Percentiles rank a stretch among this genome's conserved stretches.
These are phyloP conservation scores for Phoenix dactylifera DNA, from an alignment of 176 grass and related monocot genomes.

Conservation along the genomic window DNA sequence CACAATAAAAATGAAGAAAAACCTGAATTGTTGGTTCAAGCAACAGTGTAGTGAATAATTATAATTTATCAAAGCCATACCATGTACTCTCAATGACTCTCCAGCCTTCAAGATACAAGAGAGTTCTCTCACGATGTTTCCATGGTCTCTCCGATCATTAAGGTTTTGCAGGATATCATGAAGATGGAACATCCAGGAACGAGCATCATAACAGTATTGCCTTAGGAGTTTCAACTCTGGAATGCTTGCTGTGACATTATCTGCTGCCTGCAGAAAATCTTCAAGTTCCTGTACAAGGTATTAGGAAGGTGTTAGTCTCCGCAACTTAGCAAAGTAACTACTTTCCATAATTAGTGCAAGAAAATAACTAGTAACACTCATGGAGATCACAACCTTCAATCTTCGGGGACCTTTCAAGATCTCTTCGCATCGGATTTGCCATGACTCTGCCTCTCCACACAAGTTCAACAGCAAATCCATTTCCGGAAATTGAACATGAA, in stretches of 20 bases:
- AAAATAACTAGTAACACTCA: slow-evolving; percentile 3
- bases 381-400: slow-evolving; percentile 47
- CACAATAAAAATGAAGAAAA: too few relatives aligned
- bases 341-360: slow-evolving; percentile 5
- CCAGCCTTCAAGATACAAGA: slow-evolving; percentile 46
- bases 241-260: slow-evolving; percentile 58
- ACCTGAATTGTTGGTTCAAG: too few relatives aligned
- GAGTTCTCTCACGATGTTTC: slow-evolving; percentile 54
- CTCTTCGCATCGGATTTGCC: slow-evolving; percentile 54
- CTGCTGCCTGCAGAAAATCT: slow-evolving; percentile 38
- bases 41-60: slow-evolving; percentile 4
- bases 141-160: slow-evolving; percentile 41
- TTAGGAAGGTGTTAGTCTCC: slow-evolving; percentile 1
- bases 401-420: slow-evolving; percentile 36
- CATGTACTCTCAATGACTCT: slow-evolving; percentile 52
- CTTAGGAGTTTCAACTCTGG: slow-evolving; percentile 61
- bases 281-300: slow-evolving; percentile 59
- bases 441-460: slow-evolving; percentile 70
- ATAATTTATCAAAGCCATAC: slow-evolving; percentile 20
- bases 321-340: slow-evolving; percentile 6
- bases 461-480: slow-evolving; percentile 50
- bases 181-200: slow-evolving; percentile 48
- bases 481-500: slow-evolving; percentile 54
- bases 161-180: slow-evolving; percentile 42
- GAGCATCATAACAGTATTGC: slow-evolving; percentile 41